A percentile compares a stretch with the other conserved stretches of the same genome.
These are phyloP conservation scores for Endocalyx cinctus DNA, from an alignment of 2,329 filamentous ascomycete genomes.

Conservation along the genomic window DNA sequence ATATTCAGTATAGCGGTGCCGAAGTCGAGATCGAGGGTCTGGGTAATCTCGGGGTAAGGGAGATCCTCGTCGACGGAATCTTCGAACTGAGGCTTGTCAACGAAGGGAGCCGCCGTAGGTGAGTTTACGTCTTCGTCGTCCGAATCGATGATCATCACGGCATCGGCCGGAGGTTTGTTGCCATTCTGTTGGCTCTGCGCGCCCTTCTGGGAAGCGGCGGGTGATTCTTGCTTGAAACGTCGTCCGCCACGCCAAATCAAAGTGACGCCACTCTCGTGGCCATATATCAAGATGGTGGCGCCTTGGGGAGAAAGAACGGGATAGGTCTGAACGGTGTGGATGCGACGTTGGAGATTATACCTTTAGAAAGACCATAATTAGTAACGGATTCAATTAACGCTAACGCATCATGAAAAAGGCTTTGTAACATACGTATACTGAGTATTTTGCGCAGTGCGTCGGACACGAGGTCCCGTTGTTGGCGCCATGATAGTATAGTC, in stretches of 20 bases:
- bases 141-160: conserved; percentile 60
- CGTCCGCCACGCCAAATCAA: conserved; percentile 60
- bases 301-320: conserved; percentile 59
- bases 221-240: conserved; percentile 44
- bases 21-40: conserved; percentile 57
- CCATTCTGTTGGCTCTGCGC: conserved; percentile 48
- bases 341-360: conserved; percentile 54
- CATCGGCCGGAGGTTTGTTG: conserved; percentile 36
- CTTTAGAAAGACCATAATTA: conserved; percentile 30
- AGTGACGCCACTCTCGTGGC: conserved; percentile 58
- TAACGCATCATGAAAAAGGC: background rate
- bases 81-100: conserved; percentile 57
- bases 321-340: conserved; percentile 57
- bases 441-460: conserved; percentile 31
- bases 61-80: conserved; percentile 43
- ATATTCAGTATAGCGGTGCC: conserved; percentile 53
- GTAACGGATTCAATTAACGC: conserved; percentile 1
- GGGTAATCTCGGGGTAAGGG: conserved; percentile 50
- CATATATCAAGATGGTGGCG: conserved; percentile 58
- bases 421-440: conserved; percentile 28
- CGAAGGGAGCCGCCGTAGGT: conserved; percentile 32
- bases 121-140: conserved; percentile 48
- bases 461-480: conserved; percentile 25
- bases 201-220: conserved; percentile 26
- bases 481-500: conserved; percentile 18